Conservation (phyloP, 441 rosid genomes). For the Biscutella laevigata region DNA sequence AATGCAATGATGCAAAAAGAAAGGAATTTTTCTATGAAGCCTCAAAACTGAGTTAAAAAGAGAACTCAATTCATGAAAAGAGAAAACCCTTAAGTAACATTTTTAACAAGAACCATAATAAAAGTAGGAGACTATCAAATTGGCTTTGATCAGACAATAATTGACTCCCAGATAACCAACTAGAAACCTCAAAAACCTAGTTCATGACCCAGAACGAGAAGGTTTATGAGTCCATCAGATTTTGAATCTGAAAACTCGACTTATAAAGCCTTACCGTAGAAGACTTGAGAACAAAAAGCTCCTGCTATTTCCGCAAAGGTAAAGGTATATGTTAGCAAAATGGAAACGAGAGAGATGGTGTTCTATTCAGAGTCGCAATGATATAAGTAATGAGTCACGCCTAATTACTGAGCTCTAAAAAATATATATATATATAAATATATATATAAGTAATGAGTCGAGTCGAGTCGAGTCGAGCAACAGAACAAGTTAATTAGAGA, state of each 20-base stretch:
- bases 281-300: not conserved
- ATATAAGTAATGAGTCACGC: no score
- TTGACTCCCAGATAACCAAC: not conserved
- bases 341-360: not conserved
- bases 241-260: not conserved
- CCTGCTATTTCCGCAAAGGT: not conserved
- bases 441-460: no score
- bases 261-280: conserved; percentile 2
- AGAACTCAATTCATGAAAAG: not conserved
- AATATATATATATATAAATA: no score
- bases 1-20: not conserved
- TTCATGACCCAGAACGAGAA: not conserved
- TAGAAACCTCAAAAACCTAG: conserved; percentile 8
- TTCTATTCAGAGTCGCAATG: not conserved
- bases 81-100: conserved; percentile 11
- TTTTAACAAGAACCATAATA: not conserved
- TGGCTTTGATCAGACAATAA: conserved; percentile 3
- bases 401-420: no score
- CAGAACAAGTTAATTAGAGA: no score
- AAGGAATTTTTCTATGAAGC: conserved; percentile 8
- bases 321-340: not conserved
- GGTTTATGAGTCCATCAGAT: not conserved
- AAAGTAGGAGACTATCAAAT: not conserved
- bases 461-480: no score
- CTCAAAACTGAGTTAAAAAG: not conserved